Conservation (phyloP, 768 basidiomycete genomes). For the Boletus pseudo-olivaceus region DNA sequence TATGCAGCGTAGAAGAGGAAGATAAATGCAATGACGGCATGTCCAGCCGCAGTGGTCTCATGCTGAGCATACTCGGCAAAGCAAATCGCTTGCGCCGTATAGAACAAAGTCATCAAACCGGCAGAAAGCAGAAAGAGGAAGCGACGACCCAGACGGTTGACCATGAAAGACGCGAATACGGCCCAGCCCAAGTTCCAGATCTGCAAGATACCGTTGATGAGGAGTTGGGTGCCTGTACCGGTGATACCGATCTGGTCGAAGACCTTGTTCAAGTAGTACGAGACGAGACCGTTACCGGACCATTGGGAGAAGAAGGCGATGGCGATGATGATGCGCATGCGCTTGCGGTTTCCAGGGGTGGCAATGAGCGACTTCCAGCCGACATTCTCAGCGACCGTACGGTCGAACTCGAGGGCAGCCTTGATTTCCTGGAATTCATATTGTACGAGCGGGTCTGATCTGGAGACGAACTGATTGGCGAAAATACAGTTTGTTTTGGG, state of each 20-base stretch:
- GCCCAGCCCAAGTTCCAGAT: conserved; percentile 77
- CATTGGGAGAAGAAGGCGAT: conserved; percentile 84
- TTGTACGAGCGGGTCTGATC: conserved; percentile 61
- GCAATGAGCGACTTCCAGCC: conserved; percentile 68
- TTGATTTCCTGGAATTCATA: conserved; percentile 83
- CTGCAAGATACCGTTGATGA: conserved; percentile 84
- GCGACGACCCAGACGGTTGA: conserved; percentile 69
- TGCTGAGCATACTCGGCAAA: conserved; percentile 53
- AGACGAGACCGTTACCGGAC: conserved; percentile 83
- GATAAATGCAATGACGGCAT: conserved; percentile 79
- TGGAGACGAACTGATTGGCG: conserved; percentile 12
- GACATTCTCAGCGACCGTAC: conserved; percentile 50
- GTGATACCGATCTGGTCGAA: conserved; percentile 67
- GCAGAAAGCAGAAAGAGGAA: conserved; percentile 62
- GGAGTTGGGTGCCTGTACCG: conserved; percentile 57
- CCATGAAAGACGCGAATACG: conserved; percentile 51
- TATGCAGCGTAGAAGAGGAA: conserved; percentile 80
- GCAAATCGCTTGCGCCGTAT: conserved; percentile 64
- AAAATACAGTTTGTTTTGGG: background rate
- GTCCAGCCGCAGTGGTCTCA: conserved; percentile 43
- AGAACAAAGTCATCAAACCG: conserved; percentile 61
- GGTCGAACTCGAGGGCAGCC: conserved; percentile 69
- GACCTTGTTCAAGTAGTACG: conserved; percentile 76
- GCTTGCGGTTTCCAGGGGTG: conserved; percentile 69
- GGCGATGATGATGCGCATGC: conserved; percentile 72